Evolutionary conservation across 2,329 filamentous ascomycete species (phyloP).

Genomic region (Purpureocillium lavendulum): DNA sequence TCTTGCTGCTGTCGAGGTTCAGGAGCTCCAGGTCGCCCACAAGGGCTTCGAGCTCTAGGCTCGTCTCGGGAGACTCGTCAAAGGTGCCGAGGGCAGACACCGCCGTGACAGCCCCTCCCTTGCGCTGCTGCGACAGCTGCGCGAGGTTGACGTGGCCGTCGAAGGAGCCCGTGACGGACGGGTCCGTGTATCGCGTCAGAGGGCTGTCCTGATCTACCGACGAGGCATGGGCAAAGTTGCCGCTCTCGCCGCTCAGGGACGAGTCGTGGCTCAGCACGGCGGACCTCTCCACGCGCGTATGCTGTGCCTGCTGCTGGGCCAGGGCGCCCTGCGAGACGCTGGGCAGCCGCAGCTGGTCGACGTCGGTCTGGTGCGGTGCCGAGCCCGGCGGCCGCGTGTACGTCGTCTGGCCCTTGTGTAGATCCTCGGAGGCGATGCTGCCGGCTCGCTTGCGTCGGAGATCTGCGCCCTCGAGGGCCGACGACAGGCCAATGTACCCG

Average conservation of each 20-base stretch:
- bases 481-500: slow-evolving; percentile 58
- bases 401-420: slow-evolving; percentile 1
- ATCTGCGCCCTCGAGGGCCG: slow-evolving; percentile 45
- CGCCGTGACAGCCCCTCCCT: not conserved
- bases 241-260: slow-evolving; percentile 9
- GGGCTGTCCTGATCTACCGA: slow-evolving; percentile 6
- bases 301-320: not conserved
- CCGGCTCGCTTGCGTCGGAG: slow-evolving; percentile 10
- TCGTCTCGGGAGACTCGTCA: slow-evolving; percentile 12
- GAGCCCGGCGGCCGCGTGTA: not conserved
- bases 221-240: slow-evolving; percentile 1
- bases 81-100: slow-evolving; percentile 17
- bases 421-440: slow-evolving; percentile 6
- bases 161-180: slow-evolving; percentile 19
- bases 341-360: slow-evolving; percentile 5
- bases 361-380: slow-evolving; percentile 4
- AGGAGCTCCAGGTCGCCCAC: slow-evolving; percentile 25
- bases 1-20: slow-evolving; percentile 30
- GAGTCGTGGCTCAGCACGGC: slow-evolving; percentile 6
- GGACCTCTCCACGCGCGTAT: not conserved
- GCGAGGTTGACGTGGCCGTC: slow-evolving; percentile 17
- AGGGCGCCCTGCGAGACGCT: not conserved
- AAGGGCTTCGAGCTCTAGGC: slow-evolving; percentile 13
- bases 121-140: slow-evolving; percentile 9
- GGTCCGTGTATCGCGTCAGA: slow-evolving; percentile 14